Conservation (phyloP, 129 eudicot species). For the Tanacetum coccineum region DNA sequence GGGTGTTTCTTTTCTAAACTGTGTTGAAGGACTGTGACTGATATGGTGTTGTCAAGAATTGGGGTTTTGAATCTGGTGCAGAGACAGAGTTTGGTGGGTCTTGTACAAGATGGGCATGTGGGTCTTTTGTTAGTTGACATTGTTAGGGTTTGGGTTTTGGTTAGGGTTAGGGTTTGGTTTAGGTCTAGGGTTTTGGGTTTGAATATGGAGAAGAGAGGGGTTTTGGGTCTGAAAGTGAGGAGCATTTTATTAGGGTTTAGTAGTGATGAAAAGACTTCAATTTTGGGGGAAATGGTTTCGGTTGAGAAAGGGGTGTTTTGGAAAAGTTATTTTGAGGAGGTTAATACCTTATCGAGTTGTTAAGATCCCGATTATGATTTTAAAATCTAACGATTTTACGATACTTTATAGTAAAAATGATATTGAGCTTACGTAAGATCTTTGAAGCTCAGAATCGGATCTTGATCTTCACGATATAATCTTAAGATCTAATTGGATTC, state of each 20-base stretch:
- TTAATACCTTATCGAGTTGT: no score
- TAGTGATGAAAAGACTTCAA: no score
- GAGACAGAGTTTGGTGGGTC: conserved; percentile 64
- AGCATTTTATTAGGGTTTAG: not conserved
- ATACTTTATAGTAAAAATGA: no score
- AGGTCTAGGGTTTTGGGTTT: no score
- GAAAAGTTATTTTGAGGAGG: not conserved
- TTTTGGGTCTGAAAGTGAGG: conserved; percentile 4
- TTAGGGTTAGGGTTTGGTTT: conserved; percentile 32
- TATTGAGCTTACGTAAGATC: no score
- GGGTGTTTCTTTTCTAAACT: conserved; percentile 76
- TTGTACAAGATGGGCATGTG: conserved; percentile 72
- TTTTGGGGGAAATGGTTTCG: not conserved
- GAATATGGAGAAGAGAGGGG: conserved; percentile 1
- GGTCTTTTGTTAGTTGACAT: conserved; percentile 68
- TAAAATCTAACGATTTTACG: no score
- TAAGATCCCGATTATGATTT: no score
- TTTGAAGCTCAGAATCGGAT: no score
- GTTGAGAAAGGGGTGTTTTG: not conserved
- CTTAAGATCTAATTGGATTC: no score
- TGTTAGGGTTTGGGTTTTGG: conserved; percentile 34
- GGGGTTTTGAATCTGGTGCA: conserved; percentile 67
- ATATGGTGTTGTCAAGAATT: conserved; percentile 55
- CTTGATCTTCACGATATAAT: no score
- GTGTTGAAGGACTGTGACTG: conserved; percentile 83